A percentile compares a stretch with the other conserved stretches of the same genome.
Conservation (phyloP, 768 basidiomycete species). For the Mycena amicta region DNA sequence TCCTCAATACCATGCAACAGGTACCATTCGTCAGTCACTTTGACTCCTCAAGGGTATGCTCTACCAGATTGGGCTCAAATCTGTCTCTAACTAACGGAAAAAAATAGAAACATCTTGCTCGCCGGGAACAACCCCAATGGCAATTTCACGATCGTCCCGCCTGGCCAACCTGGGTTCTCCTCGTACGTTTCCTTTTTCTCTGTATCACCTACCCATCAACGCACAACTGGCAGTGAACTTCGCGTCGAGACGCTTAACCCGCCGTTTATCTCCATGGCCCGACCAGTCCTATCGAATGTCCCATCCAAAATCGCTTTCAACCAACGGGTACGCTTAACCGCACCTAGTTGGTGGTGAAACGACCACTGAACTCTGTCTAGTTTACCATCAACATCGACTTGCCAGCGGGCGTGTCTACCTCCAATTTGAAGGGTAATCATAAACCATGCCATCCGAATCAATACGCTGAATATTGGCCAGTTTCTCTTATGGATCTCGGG, state of each 20-base stretch:
- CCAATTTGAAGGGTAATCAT: conserved; percentile 9
- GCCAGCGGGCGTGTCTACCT: conserved; percentile 21
- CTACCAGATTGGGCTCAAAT: no score
- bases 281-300: conserved; percentile 27
- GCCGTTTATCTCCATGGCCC: conserved; percentile 31
- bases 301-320: conserved; percentile 33
- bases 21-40: conserved; percentile 38
- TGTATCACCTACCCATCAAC: neutral
- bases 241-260: conserved; percentile 34
- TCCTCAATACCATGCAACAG: no score
- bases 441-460: neutral
- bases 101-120: conserved; percentile 19
- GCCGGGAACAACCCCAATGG: conserved; percentile 34
- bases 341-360: no score
- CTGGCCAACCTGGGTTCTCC: conserved; percentile 21
- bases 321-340: conserved; percentile 15
- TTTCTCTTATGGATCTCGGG: conserved; percentile 35
- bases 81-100: no score
- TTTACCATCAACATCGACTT: conserved; percentile 34
- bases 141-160: conserved; percentile 25
- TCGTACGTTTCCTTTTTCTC: conserved; percentile 4
- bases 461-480: conserved; percentile 12
- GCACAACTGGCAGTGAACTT: conserved; percentile 30
- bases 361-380: neutral
- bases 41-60: conserved; percentile 32